Base-by-base conservation (phyloP, 2,329 filamentous ascomycete genomes). In the Botryotinia globosa region DNA sequence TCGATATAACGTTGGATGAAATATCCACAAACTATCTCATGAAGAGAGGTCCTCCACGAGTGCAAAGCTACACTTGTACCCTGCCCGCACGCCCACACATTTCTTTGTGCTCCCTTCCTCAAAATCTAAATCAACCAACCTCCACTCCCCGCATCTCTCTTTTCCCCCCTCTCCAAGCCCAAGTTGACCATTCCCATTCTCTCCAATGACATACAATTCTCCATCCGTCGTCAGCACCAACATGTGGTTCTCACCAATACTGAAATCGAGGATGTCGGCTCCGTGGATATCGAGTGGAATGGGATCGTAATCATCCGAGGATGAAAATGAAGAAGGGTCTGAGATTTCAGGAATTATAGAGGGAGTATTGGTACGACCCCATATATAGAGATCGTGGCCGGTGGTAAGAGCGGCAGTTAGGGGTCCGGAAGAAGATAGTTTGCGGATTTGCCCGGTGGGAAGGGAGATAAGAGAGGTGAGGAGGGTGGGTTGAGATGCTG, bases 161-260 rank as follows among this genome's bases (percentile, higher is more conserved):
- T 51, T 71, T 34, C 48, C 67, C 9, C 73, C 67, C 3, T 62
- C 29, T 66, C 78, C 78, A 37, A 87, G 73, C 0, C 89, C 90
- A 22, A 91, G 83, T 78, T 92, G 90, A 0, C 89, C 88, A 76
- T 87, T 88, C 2, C 76, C 75, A 73, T 90, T 90, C 51, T 84
- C 82, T 0, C 90, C 90, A 61, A 87, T 82, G 6, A 86, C 85
- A 75, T 85, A 90, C 0, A 91, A 79, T 32, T 82, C 81, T 0
- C 84, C 84, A 3, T 84, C 82, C 0, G 82, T 81, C 0, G 85
- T 87, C 37, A 91, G 78, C 9, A 85, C 85, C 14, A 90, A 81
- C n/a, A 88, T 83, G 79, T 92, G 89, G 12, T 83, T 83, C 51
- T 87, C 85, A 0, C 90, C 90, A 9, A 91, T 78, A 1, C 84